phyloP scores from a whole-genome alignment of 352 stramenopile species.

The Saprolegnia diclina region DNA sequence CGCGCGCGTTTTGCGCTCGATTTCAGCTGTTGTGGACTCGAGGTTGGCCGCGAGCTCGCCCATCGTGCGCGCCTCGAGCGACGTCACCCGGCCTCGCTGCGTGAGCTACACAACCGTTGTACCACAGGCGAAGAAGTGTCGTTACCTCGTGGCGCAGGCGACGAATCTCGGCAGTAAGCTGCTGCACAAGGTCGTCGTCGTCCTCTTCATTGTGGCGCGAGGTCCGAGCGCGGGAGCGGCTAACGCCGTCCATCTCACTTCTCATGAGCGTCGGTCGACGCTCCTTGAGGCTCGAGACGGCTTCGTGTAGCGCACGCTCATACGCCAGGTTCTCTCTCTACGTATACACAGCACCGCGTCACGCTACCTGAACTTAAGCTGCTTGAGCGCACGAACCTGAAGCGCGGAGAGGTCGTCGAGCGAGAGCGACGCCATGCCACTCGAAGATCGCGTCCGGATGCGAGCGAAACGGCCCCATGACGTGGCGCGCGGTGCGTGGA shows the following conservation, averaged over 20 bases:
- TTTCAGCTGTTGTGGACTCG: not conserved
- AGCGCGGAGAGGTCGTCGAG: not conserved
- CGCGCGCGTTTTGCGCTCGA: conserved; percentile 5
- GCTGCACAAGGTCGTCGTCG: not conserved
- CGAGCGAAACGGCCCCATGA: not conserved
- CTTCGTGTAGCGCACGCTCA: conserved; percentile 4
- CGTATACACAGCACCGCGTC: not conserved
- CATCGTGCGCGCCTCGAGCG: not conserved
- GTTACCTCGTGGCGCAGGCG: not conserved
- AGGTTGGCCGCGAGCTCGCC: conserved; percentile 2
- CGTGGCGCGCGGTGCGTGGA: not conserved
- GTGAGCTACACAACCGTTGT: not conserved
- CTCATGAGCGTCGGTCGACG: not conserved
- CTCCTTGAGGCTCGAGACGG: conserved; percentile 20
- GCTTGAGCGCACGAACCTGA: not conserved
- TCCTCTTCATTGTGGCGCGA: not conserved
- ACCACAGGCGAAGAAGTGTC: not conserved
- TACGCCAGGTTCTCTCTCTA: conserved; percentile 19
- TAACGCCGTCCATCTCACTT: not conserved
- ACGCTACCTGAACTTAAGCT: not conserved
- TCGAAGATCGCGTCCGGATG: not conserved
- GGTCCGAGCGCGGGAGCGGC: not conserved
- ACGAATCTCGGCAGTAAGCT: not conserved
- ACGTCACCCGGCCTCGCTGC: not conserved
- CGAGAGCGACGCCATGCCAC: not conserved